phyloP scores from a whole-genome alignment of 768 basidiomycete genomes.

The Clitopilus passeckerianus region DNA sequence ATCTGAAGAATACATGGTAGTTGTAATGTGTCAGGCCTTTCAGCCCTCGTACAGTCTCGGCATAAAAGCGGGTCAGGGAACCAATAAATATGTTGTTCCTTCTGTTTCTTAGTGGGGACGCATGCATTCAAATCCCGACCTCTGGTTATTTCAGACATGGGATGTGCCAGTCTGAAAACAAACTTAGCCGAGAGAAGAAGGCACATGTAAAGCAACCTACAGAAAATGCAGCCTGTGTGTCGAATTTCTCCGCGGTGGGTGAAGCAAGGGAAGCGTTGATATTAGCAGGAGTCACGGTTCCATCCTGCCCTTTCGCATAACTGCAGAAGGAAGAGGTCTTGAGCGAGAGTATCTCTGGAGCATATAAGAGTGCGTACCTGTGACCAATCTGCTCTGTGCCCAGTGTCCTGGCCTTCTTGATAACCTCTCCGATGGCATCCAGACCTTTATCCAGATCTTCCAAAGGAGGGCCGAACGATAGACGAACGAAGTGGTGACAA shows the following conservation, averaged over 20 bases:
- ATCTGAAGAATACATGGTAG: background rate
- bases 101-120: too few relatives aligned
- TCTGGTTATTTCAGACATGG: background rate
- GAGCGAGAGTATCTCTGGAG: background rate
- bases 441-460: slow-evolving; percentile 78
- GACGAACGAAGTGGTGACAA: slow-evolving; percentile 84
- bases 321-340: slow-evolving; percentile 10
- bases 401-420: slow-evolving; percentile 62
- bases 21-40: background rate
- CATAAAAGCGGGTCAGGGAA: background rate
- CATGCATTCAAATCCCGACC: background rate
- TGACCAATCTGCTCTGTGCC: slow-evolving; percentile 65
- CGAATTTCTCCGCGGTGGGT: background rate
- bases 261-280: slow-evolving; percentile 10
- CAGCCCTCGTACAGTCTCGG: background rate
- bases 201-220: background rate
- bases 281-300: slow-evolving; percentile 5
- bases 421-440: slow-evolving; percentile 79
- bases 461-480: slow-evolving; percentile 83
- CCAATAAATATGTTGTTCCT: background rate
- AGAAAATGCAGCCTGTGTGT: slow-evolving; percentile 5
- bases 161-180: background rate
- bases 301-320: slow-evolving; percentile 23
- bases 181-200: background rate
- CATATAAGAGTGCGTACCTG: slow-evolving; percentile 30